Evolutionary conservation across 352 stramenopile genomes (phyloP), one percentile per base, ranked within the genome.

Genomic region (Globisporangium viniferum): DNA sequence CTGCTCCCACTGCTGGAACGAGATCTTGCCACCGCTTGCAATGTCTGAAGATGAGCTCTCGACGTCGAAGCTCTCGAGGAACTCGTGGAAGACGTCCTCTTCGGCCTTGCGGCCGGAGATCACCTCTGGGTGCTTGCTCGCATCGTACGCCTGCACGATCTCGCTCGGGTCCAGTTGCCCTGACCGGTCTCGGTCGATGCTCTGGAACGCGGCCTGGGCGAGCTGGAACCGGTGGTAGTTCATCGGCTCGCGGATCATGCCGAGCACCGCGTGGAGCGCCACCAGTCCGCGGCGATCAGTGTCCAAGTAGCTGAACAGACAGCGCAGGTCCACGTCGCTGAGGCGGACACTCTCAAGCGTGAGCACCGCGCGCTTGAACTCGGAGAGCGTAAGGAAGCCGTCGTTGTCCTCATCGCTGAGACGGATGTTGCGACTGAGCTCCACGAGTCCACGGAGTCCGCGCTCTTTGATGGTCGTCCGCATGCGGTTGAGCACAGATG

Each of bases 241-340:
- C 75, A 98, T 86, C 5, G 85, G 85, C n/a, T 86, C 86, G 22
- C 90, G 80, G 10, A 98, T 79, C 10, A 92, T 79, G 67, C 93
- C 79, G 35, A 98, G 72, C 36, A 95, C 94, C 31, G 92, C 82
- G 51, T 91, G 73, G 53, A 96, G 74, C 29, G 82, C 73, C 60
- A 98, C 84, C 18, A 57, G 54, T 4, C 89, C 91, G 24, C 74
- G 84, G 44, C 86, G 71, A 64, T 97, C 82, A n/a, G 57, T 49
- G 70, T 98, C 92, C 61, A 97, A 81, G 73, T 83, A 75, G 8
- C 72, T 76, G 69, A 97, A 95, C 24, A 95, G 64, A 9, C 89
- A 78, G 18, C 88, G 84, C 55, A 93, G 53, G 63, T 95, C 85
- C 8, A 80, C 81, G 44, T 92, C 85, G 41, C 83, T 93, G 27